Evolutionary conservation across 352 stramenopile genomes (phyloP), one percentile per base, ranked within the genome.

Genomic region (Globisporangium cederbergense): DNA sequence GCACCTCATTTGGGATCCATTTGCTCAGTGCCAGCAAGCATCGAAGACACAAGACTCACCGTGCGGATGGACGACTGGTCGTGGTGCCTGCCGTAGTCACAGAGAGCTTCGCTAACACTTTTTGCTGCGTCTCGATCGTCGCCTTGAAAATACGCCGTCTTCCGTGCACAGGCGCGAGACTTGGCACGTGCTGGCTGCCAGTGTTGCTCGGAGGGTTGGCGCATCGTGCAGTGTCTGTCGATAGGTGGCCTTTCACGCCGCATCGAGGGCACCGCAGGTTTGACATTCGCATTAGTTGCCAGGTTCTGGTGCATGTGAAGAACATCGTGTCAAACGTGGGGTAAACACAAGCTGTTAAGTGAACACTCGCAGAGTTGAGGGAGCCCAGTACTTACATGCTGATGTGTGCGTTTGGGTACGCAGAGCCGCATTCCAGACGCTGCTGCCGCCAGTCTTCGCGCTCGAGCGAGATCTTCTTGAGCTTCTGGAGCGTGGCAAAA

Each of bases 241-340:
- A 71, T 5, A 92, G 40, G 40, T 92, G 83, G 1, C 83, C 83
- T 42, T 71, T 70, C 42, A 74, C 67, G 13, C 81, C 83, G 50
- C 83, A 90, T 56, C 79, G 76, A 58, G 77, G 74, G 60, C 83
- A 90, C 2, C 70, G 67, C 34, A 89, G 28, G 55, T 84, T 86
- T 9, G 81, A 88, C 79, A 92, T 92, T 7, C 83, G 79, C 81
- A 90, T 88, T 18, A 92, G 66, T 40, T 89, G 76, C 73, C 77
- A 90, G 5, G 83, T 90, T n/a, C 83, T 92, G 45, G 45, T 4
- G 30, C 36, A 14, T 60, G 30, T 25, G 20, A 18, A 45, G 36
- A 42, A 42, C 11, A 42, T 45, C 42, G 42, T 47, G 42, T 22
- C 36, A 42, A 42, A 3, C 9, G 36, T 42, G 36, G 6, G 13